Conservation (phyloP, 106 monocot genomes). For the Allium sativum region DNA sequence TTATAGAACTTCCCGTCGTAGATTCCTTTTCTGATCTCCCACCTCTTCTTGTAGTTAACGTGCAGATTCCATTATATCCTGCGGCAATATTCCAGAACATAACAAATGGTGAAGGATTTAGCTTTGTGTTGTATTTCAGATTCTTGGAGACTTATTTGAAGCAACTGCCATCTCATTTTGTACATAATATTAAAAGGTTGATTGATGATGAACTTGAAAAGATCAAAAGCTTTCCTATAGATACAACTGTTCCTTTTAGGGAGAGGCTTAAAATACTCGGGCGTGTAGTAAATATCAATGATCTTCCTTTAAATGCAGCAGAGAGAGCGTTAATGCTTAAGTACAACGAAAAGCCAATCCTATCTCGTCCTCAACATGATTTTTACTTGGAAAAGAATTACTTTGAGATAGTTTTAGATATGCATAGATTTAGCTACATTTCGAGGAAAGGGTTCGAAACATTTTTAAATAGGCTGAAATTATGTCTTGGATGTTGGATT, state of each 20-base stretch:
- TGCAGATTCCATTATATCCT: conserved; percentile 84
- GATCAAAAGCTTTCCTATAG: conserved; percentile 73
- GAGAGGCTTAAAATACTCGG: conserved; percentile 76
- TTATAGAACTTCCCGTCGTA: conserved; percentile 60
- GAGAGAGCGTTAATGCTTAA: conserved; percentile 70
- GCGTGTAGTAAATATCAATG: conserved; percentile 49
- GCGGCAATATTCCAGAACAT: conserved; percentile 79
- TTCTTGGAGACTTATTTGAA: conserved; percentile 62
- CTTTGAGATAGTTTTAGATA: neutral
- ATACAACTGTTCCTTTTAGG: conserved; percentile 43
- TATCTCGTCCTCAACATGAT: conserved; percentile 71
- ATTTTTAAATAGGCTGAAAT: neutral
- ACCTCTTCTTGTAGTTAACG: conserved; percentile 69
- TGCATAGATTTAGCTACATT: conserved; percentile 1
- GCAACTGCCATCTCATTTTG: conserved; percentile 59
- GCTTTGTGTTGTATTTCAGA: conserved; percentile 73
- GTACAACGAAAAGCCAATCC: conserved; percentile 86
- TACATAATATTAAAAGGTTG: conserved; percentile 57
- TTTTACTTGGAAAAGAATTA: neutral
- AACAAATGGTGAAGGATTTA: conserved; percentile 81
- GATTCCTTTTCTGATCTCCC: conserved; percentile 50
- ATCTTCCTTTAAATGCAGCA: conserved; percentile 59
- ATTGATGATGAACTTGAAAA: conserved; percentile 68
- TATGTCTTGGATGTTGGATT: conserved; percentile 3
- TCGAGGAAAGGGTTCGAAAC: conserved; percentile 1